These are phyloP conservation scores for Colletotrichum limetticola DNA, from an alignment of 2,329 filamentous ascomycete species.

Conservation along the genomic window DNA sequence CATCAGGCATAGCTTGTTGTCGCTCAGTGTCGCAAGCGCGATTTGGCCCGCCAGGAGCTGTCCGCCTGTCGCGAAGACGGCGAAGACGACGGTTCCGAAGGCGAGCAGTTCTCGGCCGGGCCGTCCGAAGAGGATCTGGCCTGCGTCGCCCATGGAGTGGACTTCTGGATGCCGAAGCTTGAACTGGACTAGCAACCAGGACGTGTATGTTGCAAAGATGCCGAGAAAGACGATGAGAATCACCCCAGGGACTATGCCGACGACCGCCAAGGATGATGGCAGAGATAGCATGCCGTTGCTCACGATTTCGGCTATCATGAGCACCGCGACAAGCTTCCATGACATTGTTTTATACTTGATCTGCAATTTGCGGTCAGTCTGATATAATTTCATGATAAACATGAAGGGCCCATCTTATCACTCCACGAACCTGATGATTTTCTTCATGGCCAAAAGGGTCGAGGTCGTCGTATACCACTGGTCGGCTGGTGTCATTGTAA, in stretches of 20 bases:
- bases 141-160: constrained; percentile 63
- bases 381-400: no score
- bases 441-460: constrained; percentile 34
- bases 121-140: constrained; percentile 61
- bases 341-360: constrained; percentile 66
- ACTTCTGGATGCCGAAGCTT: constrained; percentile 60
- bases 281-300: constrained; percentile 64
- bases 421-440: constrained; percentile 8
- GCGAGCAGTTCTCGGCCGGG: constrained; percentile 61
- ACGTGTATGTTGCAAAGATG: constrained; percentile 58
- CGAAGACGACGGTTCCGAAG: constrained; percentile 61
- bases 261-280: constrained; percentile 60
- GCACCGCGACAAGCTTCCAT: constrained; percentile 61
- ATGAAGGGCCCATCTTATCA: no score
- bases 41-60: constrained; percentile 64
- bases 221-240: constrained; percentile 53
- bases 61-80: constrained; percentile 60
- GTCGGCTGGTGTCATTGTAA: not conserved
- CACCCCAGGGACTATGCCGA: constrained; percentile 59
- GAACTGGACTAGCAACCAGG: constrained; percentile 59
- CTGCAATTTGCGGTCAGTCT: not conserved
- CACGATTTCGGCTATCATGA: constrained; percentile 68
- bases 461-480: constrained; percentile 28
- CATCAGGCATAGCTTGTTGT: constrained; percentile 58
- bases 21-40: constrained; percentile 56